Evolutionary conservation across 2,329 filamentous ascomycete species (phyloP).

Genomic region (Hymenoscyphus linearis): DNA sequence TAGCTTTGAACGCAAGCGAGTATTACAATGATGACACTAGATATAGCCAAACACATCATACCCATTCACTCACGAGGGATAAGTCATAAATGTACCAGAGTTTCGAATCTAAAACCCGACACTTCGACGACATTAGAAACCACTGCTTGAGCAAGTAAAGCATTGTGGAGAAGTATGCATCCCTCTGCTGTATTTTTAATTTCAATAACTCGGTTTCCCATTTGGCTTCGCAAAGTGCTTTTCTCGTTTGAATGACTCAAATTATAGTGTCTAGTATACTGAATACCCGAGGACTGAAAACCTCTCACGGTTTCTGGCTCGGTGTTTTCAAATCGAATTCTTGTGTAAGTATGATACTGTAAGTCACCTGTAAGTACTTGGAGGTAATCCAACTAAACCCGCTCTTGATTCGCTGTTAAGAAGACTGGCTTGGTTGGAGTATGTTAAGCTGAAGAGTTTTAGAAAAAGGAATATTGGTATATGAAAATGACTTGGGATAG

Average conservation of each 20-base stretch:
- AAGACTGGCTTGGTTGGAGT: too few relatives aligned
- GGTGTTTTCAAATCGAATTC: neutral
- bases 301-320: neutral
- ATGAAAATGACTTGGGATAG: too few relatives aligned
- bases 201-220: neutral
- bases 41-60: too few relatives aligned
- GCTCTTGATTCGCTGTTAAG: too few relatives aligned
- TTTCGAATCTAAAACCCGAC: neutral
- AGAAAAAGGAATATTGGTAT: too few relatives aligned
- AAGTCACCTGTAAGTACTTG: too few relatives aligned
- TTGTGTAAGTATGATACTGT: too few relatives aligned
- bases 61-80: too few relatives aligned
- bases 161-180: neutral
- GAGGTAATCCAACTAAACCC: too few relatives aligned
- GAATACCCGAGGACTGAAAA: neutral
- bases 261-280: neutral
- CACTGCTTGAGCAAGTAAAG: neutral
- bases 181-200: neutral
- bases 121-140: neutral
- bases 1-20: too few relatives aligned
- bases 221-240: neutral
- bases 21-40: too few relatives aligned
- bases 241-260: neutral
- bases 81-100: neutral
- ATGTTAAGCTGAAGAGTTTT: too few relatives aligned